These are phyloP conservation scores for Sonneratia caseolaris DNA, from an alignment of 345 rosid genomes.

Conservation along the genomic window DNA sequence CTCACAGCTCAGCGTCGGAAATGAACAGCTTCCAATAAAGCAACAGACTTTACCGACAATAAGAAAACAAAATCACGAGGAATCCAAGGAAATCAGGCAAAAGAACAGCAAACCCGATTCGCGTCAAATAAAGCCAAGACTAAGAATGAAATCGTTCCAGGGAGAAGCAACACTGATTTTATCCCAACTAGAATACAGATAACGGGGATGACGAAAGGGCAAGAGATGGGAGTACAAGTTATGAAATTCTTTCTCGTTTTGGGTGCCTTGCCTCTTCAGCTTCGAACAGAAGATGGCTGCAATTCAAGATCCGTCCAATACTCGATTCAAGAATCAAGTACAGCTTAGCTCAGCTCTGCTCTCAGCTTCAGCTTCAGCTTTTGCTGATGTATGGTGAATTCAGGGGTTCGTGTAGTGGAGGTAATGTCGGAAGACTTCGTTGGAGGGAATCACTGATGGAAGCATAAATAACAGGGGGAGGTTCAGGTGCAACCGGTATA, in stretches of 20 bases:
- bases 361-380: neutral
- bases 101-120: slow-evolving; percentile 8
- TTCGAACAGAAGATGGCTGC: slow-evolving; percentile 9
- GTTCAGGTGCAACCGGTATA: no score
- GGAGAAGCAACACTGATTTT: neutral
- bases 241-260: neutral
- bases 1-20: neutral
- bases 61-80: slow-evolving; percentile 15
- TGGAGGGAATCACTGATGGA: neutral
- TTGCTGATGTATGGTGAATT: neutral
- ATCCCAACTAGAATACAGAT: neutral
- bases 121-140: slow-evolving; percentile 8
- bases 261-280: neutral
- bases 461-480: neutral
- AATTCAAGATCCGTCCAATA: slow-evolving; percentile 30
- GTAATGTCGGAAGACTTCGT: neutral
- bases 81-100: slow-evolving; percentile 9
- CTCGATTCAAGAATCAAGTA: slow-evolving; percentile 19
- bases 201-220: neutral
- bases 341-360: neutral
- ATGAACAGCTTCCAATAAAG: slow-evolving; percentile 36
- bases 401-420: neutral
- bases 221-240: neutral
- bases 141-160: neutral
- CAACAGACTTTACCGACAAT: slow-evolving; percentile 23